Evolutionary conservation across 164 flowering plant genomes (phyloP).

Genomic region (Brasenia schreberi): DNA sequence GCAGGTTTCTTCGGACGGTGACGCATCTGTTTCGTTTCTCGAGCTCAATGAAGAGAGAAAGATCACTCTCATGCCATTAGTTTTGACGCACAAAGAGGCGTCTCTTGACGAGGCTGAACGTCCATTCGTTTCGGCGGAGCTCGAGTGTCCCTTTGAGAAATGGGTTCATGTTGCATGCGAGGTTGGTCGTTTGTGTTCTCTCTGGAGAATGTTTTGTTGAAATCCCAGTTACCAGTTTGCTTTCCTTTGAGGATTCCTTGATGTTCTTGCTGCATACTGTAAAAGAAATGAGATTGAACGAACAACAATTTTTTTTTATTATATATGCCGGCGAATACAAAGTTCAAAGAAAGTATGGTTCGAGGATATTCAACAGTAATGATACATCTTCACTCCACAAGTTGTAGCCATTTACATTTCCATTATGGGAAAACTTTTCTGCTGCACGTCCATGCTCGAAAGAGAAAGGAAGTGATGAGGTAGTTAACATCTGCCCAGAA

Average conservation of each 20-base stretch:
- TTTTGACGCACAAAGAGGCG: slow-evolving; percentile 28
- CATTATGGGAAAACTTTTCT: too few relatives aligned
- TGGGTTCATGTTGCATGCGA: slow-evolving; percentile 81
- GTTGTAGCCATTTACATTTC: neutral
- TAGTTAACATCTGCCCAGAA: too few relatives aligned
- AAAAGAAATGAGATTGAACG: too few relatives aligned
- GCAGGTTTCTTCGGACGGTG: slow-evolving; percentile 20
- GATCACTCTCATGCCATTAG: slow-evolving; percentile 28
- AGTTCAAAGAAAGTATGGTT: too few relatives aligned
- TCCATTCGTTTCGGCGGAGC: slow-evolving; percentile 20
- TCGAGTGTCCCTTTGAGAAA: slow-evolving; percentile 32
- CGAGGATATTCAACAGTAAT: too few relatives aligned
- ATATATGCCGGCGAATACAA: too few relatives aligned
- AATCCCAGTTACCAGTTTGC: neutral
- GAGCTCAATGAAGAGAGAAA: slow-evolving; percentile 32
- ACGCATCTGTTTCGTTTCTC: slow-evolving; percentile 31
- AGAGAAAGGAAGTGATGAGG: too few relatives aligned
- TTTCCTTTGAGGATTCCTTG: neutral
- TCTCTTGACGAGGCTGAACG: slow-evolving; percentile 13
- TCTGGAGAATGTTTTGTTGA: neutral
- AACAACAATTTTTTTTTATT: too few relatives aligned
- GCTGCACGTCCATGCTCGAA: too few relatives aligned
- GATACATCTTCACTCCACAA: too few relatives aligned
- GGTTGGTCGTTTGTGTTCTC: slow-evolving; percentile 26
- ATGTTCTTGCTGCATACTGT: too few relatives aligned